Evolutionary conservation across 1,284 basidiomycete species (phyloP).

Genomic region (Sutorius eximius): DNA sequence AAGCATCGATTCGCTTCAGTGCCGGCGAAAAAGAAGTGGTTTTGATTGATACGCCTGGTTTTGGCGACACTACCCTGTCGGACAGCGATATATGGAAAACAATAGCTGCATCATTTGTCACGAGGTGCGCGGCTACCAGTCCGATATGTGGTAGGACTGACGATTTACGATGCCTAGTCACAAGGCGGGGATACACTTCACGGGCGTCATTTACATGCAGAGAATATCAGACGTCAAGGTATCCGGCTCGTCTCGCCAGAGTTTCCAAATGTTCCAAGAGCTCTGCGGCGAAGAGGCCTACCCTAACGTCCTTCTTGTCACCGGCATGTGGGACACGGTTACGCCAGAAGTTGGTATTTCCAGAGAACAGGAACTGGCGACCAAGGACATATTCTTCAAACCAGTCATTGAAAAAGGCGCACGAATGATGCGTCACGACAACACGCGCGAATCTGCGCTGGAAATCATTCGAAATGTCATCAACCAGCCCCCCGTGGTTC

Average conservation of each 20-base stretch:
- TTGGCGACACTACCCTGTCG: constrained; percentile 38
- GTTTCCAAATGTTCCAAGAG: constrained; percentile 49
- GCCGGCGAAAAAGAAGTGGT: constrained; percentile 30
- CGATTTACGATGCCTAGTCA: constrained; percentile 32
- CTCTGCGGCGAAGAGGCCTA: constrained; percentile 49
- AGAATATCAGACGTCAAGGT: constrained; percentile 52
- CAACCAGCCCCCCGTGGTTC: constrained; percentile 27
- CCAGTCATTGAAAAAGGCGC: constrained; percentile 41
- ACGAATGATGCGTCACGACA: constrained; percentile 37
- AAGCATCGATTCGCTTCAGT: constrained; percentile 27
- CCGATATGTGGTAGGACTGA: background rate
- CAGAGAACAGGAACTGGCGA: constrained; percentile 35
- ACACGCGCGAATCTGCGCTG: constrained; percentile 35
- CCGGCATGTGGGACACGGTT: constrained; percentile 49
- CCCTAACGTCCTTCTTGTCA: constrained; percentile 48
- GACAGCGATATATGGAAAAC: constrained; percentile 39
- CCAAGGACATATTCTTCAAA: constrained; percentile 43
- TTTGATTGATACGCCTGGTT: constrained; percentile 40
- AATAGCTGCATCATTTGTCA: constrained; percentile 36
- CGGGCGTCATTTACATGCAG: constrained; percentile 54
- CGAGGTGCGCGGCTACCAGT: constrained; percentile 16
- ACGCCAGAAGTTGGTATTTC: constrained; percentile 30
- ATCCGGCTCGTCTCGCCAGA: constrained; percentile 47
- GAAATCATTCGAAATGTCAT: constrained; percentile 36
- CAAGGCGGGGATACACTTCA: constrained; percentile 32